Evolutionary conservation across 495 filamentous ascomycete species (phyloP), one percentile per base, ranked within the genome.

Genomic region (Trichoderma erinaceum): DNA sequence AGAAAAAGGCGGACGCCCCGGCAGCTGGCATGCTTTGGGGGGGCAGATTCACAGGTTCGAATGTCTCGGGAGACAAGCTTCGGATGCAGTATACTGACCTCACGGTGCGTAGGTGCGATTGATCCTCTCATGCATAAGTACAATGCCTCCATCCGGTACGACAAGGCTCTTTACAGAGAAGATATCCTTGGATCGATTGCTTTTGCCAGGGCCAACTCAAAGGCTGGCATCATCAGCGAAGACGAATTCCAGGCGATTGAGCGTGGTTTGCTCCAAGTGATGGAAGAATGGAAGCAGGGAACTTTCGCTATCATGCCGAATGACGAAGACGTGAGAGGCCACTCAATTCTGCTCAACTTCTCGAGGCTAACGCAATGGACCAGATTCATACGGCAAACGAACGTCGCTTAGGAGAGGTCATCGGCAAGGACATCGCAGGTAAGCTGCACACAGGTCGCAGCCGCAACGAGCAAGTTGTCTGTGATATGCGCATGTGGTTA

Each of bases 381-480:
- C 65, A 66, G 65, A 93, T 94, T 68, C 92, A 96, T 78, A 95
- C 92, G 0, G 92, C 92, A 61, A 95, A 95, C 71, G 92, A 96
- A 82, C 87, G 92, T 46, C 85, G 92, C 44, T 80, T 97, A 32
- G 88, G 88, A 29, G 92, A 97, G 79, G 80, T 95, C 70, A 89
- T 96, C 48, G 92, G 91, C 69, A 92, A 87, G 72, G 84, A 90
- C 3, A 88, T 92, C 38, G 91, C 86, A 0, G 92, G 92, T 0
- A 96, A 96, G 78, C 83, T 96, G 67, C 92, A 96, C 80, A 96
- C 92, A 2, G 92, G 92, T 41, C 86, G 92, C 27, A 92, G 88
- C 75, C 80, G 92, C 38, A 96, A 97, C 73, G 92, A 97, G 78
- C 92, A 97, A 78, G 85, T 96, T 68, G 90, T 89, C n/a, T 92